Base-by-base conservation (phyloP, 2,329 filamentous ascomycete species). In the Penicillium aurantiogriseum region DNA sequence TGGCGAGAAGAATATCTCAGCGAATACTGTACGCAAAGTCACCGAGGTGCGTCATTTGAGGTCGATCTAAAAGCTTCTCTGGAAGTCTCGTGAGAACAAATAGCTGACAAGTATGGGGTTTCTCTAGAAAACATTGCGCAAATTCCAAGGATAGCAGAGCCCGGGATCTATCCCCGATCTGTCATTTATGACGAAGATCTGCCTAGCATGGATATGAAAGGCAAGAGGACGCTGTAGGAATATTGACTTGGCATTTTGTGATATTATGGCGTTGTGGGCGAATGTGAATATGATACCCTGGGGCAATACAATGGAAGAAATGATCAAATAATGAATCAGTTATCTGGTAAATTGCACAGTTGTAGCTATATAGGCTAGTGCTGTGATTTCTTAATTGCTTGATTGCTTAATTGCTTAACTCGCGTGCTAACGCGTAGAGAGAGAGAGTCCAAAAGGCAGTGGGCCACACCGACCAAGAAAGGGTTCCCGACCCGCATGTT, bases 21-120 rank as follows among this genome's bases (percentile, higher is more conserved):
- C 88, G 2, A 86, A 86, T 68, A 89, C 88, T 60, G 84, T 96
- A 48, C 86, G 86, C 72, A 92, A 89, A 71, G 90, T 90, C 46
- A 89, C 90, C 2, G 85, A 88, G 73, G 89, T 91, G 77, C 59
- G 85, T 56, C 10, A 48, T 38, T 45, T 6, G 13, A 23, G 21
- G 19, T 31, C 33, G 13, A 19, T 46, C 19, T 25, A 33, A 36
- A 13, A 39, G 23, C 29, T 15, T 29, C 25, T 11, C 39, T n/a
- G 13, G 27, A 38, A 44, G 36, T 23, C 9, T 36, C 13, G 17
- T 33, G 25, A 21, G 40, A 52, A 40, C 6, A 27, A 8, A 29
- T 11, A 10, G 23, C 55, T 64, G 23, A 61, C 47, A 46, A 4
- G 21, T 38, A 63, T 54, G 50, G 25, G 21, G 21, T 15, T 56